These are phyloP conservation scores for Craterostigma plantagineum DNA, from an alignment of 257 asterid species.

Conservation along the genomic window DNA sequence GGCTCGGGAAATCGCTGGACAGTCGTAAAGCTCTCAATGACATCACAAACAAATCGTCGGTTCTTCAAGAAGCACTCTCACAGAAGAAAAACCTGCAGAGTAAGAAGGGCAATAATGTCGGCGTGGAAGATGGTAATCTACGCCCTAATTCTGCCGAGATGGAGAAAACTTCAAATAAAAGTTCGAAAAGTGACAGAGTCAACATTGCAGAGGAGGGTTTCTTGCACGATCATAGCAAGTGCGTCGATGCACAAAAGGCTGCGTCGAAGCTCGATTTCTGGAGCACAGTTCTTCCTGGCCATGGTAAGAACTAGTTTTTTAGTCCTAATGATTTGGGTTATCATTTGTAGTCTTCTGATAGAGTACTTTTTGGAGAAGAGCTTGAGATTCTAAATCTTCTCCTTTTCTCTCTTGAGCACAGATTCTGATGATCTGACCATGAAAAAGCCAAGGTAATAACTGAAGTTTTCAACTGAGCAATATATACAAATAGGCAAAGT, in stretches of 20 bases:
- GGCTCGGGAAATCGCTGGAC: constrained; percentile 25
- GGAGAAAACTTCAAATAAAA: constrained; percentile 14
- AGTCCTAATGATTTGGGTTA: not conserved
- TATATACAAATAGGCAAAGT: too few relatives aligned
- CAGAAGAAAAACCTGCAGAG: constrained; percentile 18
- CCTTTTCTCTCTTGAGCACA: too few relatives aligned
- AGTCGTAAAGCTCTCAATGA: constrained; percentile 53
- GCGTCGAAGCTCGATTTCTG: constrained; percentile 16
- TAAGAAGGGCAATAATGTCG: constrained; percentile 16
- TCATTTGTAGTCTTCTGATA: not conserved
- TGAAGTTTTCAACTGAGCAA: too few relatives aligned
- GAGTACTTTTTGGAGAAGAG: too few relatives aligned
- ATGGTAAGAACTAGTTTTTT: constrained; percentile 18
- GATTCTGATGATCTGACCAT: too few relatives aligned
- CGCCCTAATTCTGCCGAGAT: constrained; percentile 16
- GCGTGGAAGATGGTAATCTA: constrained; percentile 13
- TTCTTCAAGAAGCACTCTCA: constrained; percentile 18
- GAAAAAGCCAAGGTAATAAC: too few relatives aligned
- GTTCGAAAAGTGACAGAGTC: constrained; percentile 11
- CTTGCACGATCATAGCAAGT: constrained; percentile 55
- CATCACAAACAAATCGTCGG: constrained; percentile 48
- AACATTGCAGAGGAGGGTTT: constrained; percentile 39
- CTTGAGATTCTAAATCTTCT: too few relatives aligned
- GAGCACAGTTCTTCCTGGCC: constrained; percentile 50
- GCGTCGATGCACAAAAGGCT: constrained; percentile 34